Conservation (phyloP, 805 yeast species). For the Monosporozyma aquatica region DNA sequence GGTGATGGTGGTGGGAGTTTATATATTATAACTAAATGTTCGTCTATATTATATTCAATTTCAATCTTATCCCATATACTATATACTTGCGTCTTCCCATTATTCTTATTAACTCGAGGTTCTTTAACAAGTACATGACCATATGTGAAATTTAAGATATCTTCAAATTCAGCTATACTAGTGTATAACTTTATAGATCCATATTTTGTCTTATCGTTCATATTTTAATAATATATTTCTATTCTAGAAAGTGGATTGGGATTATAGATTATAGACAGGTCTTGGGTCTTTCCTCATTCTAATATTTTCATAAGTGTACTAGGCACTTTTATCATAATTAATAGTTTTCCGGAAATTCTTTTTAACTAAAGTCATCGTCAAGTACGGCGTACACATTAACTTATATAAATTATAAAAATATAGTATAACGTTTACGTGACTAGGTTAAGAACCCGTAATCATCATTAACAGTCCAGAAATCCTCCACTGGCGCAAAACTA, state of each 20-base stretch:
- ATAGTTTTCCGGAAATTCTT: too few relatives aligned
- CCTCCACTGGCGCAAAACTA: constrained; percentile 30
- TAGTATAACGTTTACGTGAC: too few relatives aligned
- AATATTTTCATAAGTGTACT: too few relatives aligned
- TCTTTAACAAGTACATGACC: constrained; percentile 1
- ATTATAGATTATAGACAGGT: too few relatives aligned
- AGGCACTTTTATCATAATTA: too few relatives aligned
- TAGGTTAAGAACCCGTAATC: constrained; percentile 40
- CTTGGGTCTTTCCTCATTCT: too few relatives aligned
- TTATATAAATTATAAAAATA: too few relatives aligned
- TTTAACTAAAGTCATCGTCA: too few relatives aligned
- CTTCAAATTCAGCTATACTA: neutral
- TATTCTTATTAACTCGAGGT: neutral
- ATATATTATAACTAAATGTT: neutral
- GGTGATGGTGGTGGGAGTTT: neutral
- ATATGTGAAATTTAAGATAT: neutral
- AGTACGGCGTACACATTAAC: too few relatives aligned
- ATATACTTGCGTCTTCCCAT: too few relatives aligned
- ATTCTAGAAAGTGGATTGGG: too few relatives aligned
- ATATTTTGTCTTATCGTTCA: neutral
- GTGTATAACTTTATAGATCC: neutral
- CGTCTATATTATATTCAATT: neutral
- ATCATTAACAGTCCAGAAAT: constrained; percentile 38
- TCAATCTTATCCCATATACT: constrained; percentile 1
- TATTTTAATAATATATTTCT: too few relatives aligned